Percentiles rank a stretch among this genome's conserved stretches.
phyloP scores from a whole-genome alignment of 257 asterid genomes.

The Solanum neorickii region DNA sequence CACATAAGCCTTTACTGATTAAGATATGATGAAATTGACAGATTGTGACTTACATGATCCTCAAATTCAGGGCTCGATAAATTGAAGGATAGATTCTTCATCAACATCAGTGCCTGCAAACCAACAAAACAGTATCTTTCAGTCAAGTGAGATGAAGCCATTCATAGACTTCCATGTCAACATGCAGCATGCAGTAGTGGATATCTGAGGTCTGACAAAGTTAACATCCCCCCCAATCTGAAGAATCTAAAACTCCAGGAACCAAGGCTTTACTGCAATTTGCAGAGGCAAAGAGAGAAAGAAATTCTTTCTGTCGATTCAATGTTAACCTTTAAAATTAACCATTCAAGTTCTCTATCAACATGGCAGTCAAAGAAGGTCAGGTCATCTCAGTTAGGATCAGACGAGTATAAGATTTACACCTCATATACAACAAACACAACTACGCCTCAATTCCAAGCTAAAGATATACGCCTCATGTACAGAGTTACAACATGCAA shows the following conservation, averaged over 20 bases:
- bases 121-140: not conserved
- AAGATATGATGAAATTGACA: not conserved
- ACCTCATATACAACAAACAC: not conserved
- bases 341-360: not conserved
- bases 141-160: not conserved
- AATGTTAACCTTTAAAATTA: not conserved
- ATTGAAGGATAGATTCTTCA: constrained; percentile 71
- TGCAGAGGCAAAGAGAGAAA: not conserved
- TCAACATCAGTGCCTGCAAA: constrained; percentile 60
- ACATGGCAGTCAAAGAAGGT: not conserved
- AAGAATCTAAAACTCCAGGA: not conserved
- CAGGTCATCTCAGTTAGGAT: not conserved
- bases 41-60: constrained; percentile 49
- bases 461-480: not conserved
- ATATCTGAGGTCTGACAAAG: not conserved
- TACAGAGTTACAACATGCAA: not conserved
- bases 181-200: not conserved
- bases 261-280: not conserved
- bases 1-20: not conserved
- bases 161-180: not conserved
- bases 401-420: not conserved
- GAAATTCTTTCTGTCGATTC: not conserved
- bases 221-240: not conserved
- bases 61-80: constrained; percentile 71
- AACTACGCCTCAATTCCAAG: not conserved